Evolutionary conservation across 257 asterid species (phyloP).

Genomic region (Capsicum chinense): DNA sequence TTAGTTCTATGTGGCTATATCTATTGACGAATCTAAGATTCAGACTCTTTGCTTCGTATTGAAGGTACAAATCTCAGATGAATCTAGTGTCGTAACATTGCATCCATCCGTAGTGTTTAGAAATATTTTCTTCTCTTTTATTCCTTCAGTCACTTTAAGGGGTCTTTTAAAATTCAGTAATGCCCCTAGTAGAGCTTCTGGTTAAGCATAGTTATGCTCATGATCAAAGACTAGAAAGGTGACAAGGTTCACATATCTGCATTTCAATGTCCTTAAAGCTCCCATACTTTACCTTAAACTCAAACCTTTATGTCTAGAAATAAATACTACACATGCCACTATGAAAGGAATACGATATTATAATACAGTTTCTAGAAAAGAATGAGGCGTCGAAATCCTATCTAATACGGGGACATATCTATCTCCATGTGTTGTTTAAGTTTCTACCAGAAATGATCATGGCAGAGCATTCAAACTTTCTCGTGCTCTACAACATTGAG

Average conservation of each 20-base stretch:
- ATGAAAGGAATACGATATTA: background rate
- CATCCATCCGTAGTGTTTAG: background rate
- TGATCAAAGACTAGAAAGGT: background rate
- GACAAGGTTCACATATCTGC: background rate
- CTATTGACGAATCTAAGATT: background rate
- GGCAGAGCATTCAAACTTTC: background rate
- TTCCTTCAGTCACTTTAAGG: background rate
- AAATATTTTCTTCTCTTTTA: background rate
- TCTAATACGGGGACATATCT: background rate
- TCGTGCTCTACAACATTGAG: background rate
- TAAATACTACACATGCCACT: background rate
- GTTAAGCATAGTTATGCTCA: background rate
- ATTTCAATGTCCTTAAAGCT: background rate
- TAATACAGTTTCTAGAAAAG: background rate
- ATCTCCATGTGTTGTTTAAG: background rate
- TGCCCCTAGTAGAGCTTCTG: background rate
- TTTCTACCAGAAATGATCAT: background rate
- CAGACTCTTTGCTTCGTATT: background rate
- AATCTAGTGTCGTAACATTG: background rate
- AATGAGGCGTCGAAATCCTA: background rate
- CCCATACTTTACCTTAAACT: background rate
- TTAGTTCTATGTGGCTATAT: background rate
- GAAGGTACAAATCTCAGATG: too few species aligned
- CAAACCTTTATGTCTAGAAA: background rate
- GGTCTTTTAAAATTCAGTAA: background rate